Evolutionary conservation across 2,329 filamentous ascomycete genomes (phyloP).

Genomic region (Metarhizium brunneum): DNA sequence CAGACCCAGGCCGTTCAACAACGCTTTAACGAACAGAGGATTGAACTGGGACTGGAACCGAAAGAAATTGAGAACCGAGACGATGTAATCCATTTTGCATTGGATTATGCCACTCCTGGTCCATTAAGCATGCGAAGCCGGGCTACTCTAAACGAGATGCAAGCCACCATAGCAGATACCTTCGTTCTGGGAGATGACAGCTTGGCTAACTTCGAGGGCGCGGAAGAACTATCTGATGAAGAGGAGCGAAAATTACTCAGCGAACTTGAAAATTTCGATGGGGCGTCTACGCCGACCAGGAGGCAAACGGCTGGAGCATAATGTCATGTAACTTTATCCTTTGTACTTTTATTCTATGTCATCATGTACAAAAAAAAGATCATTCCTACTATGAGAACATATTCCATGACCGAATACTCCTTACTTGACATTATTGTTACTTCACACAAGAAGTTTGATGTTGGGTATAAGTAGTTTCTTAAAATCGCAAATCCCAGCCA

Average conservation of each 20-base stretch:
- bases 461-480: conserved; percentile 13
- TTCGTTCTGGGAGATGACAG: conserved; percentile 37
- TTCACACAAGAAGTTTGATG: background rate
- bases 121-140: conserved; percentile 25
- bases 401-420: background rate
- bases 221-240: conserved; percentile 31
- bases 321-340: background rate
- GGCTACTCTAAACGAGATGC: conserved; percentile 29
- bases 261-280: conserved; percentile 22
- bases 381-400: background rate
- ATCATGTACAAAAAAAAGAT: background rate
- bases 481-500: conserved; percentile 60
- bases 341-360: background rate
- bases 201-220: conserved; percentile 26
- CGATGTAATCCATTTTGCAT: conserved; percentile 28
- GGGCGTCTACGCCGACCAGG: conserved; percentile 5
- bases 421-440: background rate
- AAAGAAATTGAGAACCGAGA: conserved; percentile 26
- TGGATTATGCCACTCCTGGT: conserved; percentile 33
- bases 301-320: conserved; percentile 2
- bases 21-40: conserved; percentile 56
- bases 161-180: conserved; percentile 30
- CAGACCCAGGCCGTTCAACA: conserved; percentile 59
- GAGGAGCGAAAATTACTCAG: conserved; percentile 22
- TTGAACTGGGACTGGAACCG: conserved; percentile 49